These are phyloP conservation scores for Verbena officinalis DNA, from an alignment of 257 asterid species.

Conservation along the genomic window DNA sequence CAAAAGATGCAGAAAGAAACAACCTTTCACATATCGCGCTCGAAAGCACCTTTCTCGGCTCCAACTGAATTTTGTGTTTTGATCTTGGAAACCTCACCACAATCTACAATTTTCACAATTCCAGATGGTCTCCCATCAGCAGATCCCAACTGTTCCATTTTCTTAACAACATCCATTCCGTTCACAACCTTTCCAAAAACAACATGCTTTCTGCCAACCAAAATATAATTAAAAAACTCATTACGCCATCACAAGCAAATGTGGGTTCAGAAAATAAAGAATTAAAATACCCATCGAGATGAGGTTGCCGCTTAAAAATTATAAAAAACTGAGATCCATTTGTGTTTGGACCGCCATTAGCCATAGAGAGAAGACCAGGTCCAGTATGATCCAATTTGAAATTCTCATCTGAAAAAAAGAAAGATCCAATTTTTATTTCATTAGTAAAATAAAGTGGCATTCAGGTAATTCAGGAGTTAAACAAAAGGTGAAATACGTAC, in stretches of 20 bases:
- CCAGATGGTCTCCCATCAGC: constrained; percentile 67
- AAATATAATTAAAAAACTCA: constrained; percentile 2
- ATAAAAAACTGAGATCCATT: constrained; percentile 99
- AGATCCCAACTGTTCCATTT: constrained; percentile 81
- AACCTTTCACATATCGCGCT: constrained; percentile 11
- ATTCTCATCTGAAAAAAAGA: constrained; percentile 79
- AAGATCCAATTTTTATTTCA: neutral
- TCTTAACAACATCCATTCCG: constrained; percentile 83
- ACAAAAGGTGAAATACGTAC: constrained; percentile 44
- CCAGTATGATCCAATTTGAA: constrained; percentile 72
- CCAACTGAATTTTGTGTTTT: constrained; percentile 37
- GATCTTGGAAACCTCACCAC: constrained; percentile 64
- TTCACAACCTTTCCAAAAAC: constrained; percentile 94
- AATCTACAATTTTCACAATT: constrained; percentile 71
- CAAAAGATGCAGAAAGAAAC: constrained; percentile 20
- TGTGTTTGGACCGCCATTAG: constrained; percentile 91
- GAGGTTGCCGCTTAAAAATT: constrained; percentile 80
- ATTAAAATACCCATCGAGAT: constrained; percentile 85
- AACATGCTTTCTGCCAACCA: constrained; percentile 86
- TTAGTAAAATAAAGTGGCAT: constrained; percentile 25
- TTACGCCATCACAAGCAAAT: constrained; percentile 21
- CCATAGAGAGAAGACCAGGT: constrained; percentile 97
- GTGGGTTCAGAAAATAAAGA: constrained; percentile 9
- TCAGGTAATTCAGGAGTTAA: constrained; percentile 11
- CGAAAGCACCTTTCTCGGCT: constrained; percentile 65